Conservation (phyloP, 805 yeast species). For the Tetrapisispora namnaoensis region DNA sequence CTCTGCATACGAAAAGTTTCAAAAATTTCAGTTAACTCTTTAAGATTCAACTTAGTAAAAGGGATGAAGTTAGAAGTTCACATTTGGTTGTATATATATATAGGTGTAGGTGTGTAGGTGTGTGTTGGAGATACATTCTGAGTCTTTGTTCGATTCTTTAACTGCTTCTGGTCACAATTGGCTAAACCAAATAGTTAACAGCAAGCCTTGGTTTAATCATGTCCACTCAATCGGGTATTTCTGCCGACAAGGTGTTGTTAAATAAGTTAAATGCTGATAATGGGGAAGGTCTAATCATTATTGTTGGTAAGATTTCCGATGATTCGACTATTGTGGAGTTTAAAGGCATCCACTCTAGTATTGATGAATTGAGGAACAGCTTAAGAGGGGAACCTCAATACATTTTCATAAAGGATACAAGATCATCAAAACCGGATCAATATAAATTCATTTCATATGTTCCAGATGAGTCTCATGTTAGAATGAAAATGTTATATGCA, state of each 20-base stretch:
- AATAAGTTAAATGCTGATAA: constrained; percentile 10
- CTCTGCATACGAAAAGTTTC: not conserved
- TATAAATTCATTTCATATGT: constrained; percentile 68
- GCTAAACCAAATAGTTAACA: too few species aligned
- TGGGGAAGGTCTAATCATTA: constrained; percentile 5
- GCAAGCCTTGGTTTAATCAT: constrained; percentile 22
- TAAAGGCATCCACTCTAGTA: constrained; percentile 17
- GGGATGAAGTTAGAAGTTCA: too few species aligned
- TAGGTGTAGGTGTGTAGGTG: too few species aligned
- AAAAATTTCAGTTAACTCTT: too few species aligned
- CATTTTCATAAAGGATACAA: constrained; percentile 35
- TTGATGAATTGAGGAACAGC: constrained; percentile 34
- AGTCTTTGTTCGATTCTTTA: too few species aligned
- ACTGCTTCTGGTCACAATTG: too few species aligned
- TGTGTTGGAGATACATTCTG: too few species aligned
- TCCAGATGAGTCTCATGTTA: constrained; percentile 76
- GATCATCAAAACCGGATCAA: constrained; percentile 5
- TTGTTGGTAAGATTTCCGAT: constrained; percentile 18
- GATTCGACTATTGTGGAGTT: constrained; percentile 18
- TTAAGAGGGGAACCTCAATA: constrained; percentile 38
- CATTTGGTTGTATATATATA: too few species aligned
- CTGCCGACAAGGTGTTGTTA: constrained; percentile 22
- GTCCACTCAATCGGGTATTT: constrained; percentile 63
- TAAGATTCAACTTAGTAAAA: too few species aligned
- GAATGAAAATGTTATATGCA: constrained; percentile 88